Evolutionary conservation across 2,329 filamentous ascomycete species (phyloP).

Genomic region (Colletotrichum sp.): DNA sequence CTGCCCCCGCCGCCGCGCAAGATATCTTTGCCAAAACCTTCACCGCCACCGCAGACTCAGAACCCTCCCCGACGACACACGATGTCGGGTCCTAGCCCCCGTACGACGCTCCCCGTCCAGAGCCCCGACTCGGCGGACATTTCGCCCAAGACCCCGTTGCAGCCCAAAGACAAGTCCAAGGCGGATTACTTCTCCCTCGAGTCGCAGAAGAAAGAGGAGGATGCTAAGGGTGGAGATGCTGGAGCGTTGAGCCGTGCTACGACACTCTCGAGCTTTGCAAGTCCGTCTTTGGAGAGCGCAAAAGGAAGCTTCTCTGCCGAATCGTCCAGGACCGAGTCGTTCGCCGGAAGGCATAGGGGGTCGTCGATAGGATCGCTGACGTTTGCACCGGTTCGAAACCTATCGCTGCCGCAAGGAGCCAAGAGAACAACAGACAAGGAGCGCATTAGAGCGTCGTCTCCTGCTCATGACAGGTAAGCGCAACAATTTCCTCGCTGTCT

Average conservation of each 20-base stretch:
- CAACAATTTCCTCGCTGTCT: not conserved
- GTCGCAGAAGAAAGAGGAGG: not conserved
- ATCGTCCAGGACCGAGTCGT: not conserved
- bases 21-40: not conserved
- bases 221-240: not conserved
- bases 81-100: slow-evolving; percentile 16
- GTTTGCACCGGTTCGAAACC: slow-evolving; percentile 49
- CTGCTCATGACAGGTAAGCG: slow-evolving; percentile 54
- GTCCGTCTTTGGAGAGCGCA: slow-evolving; percentile 8
- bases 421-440: slow-evolving; percentile 48
- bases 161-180: slow-evolving; percentile 24
- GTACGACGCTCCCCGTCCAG: slow-evolving; percentile 29
- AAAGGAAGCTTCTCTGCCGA: slow-evolving; percentile 6
- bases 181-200: slow-evolving; percentile 30
- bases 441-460: slow-evolving; percentile 51
- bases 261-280: slow-evolving; percentile 11
- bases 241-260: slow-evolving; percentile 3
- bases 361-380: slow-evolving; percentile 53
- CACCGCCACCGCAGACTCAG: not conserved
- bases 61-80: slow-evolving; percentile 1
- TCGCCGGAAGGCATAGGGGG: slow-evolving; percentile 30
- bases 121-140: slow-evolving; percentile 45
- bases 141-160: slow-evolving; percentile 42
- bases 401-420: slow-evolving; percentile 51
- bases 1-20: not conserved